phyloP scores from a whole-genome alignment of 2,329 filamentous ascomycete species.

The Neofusicoccum sp. region DNA sequence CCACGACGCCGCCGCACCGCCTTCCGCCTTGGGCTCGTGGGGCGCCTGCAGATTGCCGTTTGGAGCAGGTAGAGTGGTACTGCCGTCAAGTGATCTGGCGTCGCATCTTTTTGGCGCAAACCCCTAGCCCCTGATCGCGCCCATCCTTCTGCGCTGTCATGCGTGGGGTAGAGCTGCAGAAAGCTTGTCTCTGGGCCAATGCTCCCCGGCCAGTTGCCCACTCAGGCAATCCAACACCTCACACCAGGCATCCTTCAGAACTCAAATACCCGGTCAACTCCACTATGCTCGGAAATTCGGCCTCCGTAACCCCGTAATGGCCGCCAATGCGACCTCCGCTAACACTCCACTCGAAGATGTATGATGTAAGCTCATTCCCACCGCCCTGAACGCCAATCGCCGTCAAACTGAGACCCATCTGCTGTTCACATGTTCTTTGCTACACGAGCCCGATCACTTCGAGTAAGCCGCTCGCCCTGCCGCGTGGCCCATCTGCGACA shows the following conservation, averaged over 20 bases:
- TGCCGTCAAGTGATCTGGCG: not conserved
- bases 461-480: too few species aligned
- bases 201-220: not conserved
- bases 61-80: not conserved
- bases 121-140: not conserved
- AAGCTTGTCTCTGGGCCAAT: not conserved
- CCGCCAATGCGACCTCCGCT: too few species aligned
- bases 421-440: too few species aligned
- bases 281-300: not conserved
- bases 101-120: not conserved
- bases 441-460: too few species aligned
- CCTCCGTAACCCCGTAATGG: not conserved
- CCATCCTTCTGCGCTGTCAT: not conserved
- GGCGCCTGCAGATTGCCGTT: not conserved
- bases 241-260: not conserved
- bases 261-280: not conserved
- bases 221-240: not conserved
- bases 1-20: not conserved
- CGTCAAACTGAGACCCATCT: too few species aligned
- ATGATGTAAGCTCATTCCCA: not conserved
- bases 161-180: not conserved
- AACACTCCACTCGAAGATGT: too few species aligned
- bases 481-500: too few species aligned
- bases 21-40: not conserved
- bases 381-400: not conserved